A percentile compares a stretch with the other conserved stretches of the same genome.
Conservation (phyloP, 192 early-diverging fungal genomes). For the Entomortierella chlamydospora region DNA sequence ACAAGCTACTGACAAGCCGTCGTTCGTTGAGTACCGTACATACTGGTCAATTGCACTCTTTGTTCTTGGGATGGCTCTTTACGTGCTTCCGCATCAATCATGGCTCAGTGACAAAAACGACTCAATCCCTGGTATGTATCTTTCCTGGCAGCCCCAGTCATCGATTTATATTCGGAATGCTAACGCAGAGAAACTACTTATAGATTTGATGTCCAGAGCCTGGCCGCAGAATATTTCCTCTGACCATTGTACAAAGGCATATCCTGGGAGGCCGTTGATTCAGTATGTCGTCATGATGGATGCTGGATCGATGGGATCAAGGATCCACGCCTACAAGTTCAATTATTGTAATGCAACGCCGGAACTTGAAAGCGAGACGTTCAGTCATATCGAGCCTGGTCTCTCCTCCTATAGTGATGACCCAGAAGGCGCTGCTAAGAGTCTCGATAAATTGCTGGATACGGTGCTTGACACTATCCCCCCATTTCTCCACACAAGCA, state of each 20-base stretch:
- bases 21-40: neutral
- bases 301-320: slow-evolving; percentile 96
- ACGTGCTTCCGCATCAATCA: neutral
- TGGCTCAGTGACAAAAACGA: neutral
- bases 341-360: slow-evolving; percentile 89
- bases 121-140: neutral
- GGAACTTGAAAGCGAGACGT: slow-evolving; percentile 90
- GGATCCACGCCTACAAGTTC: slow-evolving; percentile 97
- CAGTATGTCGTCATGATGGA: slow-evolving; percentile 98
- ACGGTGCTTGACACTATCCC: slow-evolving; percentile 81
- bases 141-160: too few relatives aligned
- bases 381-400: slow-evolving; percentile 88
- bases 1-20: neutral
- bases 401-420: slow-evolving; percentile 80
- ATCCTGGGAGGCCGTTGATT: slow-evolving; percentile 76
- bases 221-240: slow-evolving; percentile 60
- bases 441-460: slow-evolving; percentile 83
- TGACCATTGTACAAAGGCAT: slow-evolving; percentile 66
- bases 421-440: slow-evolving; percentile 82
- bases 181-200: neutral
- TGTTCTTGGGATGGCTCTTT: neutral
- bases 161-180: too few relatives aligned
- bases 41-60: slow-evolving; percentile 16
- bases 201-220: slow-evolving; percentile 5
- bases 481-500: slow-evolving; percentile 75